Conservation (phyloP, 2,329 filamentous ascomycete genomes). For the Fusarium marasasianum region DNA sequence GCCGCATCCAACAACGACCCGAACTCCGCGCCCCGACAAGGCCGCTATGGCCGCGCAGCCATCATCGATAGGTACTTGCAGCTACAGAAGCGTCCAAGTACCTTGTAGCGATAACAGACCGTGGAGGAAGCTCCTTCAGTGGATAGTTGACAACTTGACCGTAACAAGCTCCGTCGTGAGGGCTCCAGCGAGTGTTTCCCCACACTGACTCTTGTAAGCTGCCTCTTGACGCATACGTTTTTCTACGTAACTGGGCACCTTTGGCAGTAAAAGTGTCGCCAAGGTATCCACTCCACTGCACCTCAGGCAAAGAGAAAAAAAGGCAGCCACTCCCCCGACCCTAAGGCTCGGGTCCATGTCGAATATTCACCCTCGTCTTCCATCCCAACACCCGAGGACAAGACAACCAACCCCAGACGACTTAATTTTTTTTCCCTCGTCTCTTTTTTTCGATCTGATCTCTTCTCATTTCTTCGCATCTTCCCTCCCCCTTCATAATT, state of each 20-base stretch:
- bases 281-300: slow-evolving; percentile 30
- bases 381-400: slow-evolving; percentile 28
- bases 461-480: slow-evolving; percentile 35
- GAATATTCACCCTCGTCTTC: slow-evolving; percentile 39
- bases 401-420: slow-evolving; percentile 40
- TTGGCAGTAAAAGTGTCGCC: background rate
- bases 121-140: slow-evolving; percentile 19
- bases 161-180: slow-evolving; percentile 9
- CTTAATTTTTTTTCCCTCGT: slow-evolving; percentile 32
- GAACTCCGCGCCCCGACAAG: slow-evolving; percentile 37
- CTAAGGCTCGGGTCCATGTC: slow-evolving; percentile 32
- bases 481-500: slow-evolving; percentile 30
- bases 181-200: slow-evolving; percentile 26
- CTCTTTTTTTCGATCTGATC: slow-evolving; percentile 24
- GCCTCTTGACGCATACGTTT: slow-evolving; percentile 31
- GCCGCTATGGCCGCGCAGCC: slow-evolving; percentile 23
- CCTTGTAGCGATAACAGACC: slow-evolving; percentile 21
- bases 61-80: slow-evolving; percentile 18
- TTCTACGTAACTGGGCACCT: slow-evolving; percentile 5
- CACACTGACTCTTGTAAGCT: slow-evolving; percentile 28
- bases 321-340: slow-evolving; percentile 42
- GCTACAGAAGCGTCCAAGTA: background rate
- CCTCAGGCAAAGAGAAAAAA: slow-evolving; percentile 46
- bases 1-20: slow-evolving; percentile 28
- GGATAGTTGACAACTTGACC: background rate